A percentile compares a stretch with the other conserved stretches of the same genome.
Evolutionary conservation across 345 rosid genomes (phyloP).

Genomic region (Ailanthus altissimus): DNA sequence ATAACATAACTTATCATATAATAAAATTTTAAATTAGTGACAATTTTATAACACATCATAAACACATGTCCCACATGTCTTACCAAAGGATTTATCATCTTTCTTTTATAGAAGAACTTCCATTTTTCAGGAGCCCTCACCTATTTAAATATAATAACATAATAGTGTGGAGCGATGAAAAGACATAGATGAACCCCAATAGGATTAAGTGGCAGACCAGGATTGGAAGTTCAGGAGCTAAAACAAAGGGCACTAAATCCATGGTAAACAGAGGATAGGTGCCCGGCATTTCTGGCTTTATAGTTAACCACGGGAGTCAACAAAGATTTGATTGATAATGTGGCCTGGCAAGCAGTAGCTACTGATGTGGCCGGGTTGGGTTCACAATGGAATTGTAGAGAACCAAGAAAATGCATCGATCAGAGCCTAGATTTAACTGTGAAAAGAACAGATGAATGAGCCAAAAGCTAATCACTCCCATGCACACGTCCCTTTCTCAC

Average conservation of each 20-base stretch:
- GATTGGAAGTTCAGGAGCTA: constrained; percentile 4
- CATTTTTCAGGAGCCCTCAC: background rate
- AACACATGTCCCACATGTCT: no score
- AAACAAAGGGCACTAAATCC: constrained; percentile 14
- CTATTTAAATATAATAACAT: no score
- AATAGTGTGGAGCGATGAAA: background rate
- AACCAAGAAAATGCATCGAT: constrained; percentile 50
- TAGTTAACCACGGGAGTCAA: background rate
- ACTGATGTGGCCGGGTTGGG: background rate
- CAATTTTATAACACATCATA: no score
- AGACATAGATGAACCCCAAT: constrained; percentile 7
- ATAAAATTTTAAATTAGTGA: no score
- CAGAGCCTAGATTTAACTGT: constrained; percentile 40
- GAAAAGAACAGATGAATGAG: constrained; percentile 95
- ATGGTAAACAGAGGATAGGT: constrained; percentile 14
- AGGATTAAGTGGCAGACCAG: background rate
- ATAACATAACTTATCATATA: no score
- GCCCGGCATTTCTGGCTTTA: constrained; percentile 37
- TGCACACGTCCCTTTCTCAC: constrained; percentile 97
- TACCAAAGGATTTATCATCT: no score
- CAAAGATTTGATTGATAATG: background rate
- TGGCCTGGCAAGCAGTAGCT: background rate
- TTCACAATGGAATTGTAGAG: constrained; percentile 55
- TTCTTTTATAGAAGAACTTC: background rate
- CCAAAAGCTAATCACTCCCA: constrained; percentile 73